A percentile compares a stretch with the other conserved stretches of the same genome.
phyloP scores from a whole-genome alignment of 1,284 basidiomycete genomes.

The Lentinula novae-zelandiae region DNA sequence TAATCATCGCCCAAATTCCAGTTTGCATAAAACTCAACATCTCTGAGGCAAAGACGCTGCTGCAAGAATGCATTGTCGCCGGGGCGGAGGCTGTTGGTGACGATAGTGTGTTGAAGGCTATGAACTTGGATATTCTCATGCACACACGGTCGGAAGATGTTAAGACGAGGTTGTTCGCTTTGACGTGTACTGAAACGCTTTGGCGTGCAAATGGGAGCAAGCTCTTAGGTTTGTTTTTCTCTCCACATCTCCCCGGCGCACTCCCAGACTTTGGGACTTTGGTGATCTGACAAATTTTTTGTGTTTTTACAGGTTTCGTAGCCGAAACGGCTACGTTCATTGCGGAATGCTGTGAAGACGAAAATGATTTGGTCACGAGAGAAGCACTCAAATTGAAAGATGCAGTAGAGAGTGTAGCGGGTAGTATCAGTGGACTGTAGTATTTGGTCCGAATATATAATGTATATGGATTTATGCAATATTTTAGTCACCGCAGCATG shows the following conservation, averaged over 20 bases:
- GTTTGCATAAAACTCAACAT: constrained; percentile 38
- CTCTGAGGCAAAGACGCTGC: constrained; percentile 31
- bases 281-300: constrained; percentile 27
- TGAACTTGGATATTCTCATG: constrained; percentile 87
- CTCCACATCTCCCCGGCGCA: neutral
- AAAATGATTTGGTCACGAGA: constrained; percentile 71
- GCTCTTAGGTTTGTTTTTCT: constrained; percentile 51
- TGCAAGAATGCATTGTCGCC: constrained; percentile 48
- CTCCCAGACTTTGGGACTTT: constrained; percentile 4
- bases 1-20: constrained; percentile 64
- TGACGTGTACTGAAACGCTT: constrained; percentile 65
- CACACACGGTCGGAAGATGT: constrained; percentile 81
- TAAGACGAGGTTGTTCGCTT: constrained; percentile 62
- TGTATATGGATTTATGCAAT: neutral
- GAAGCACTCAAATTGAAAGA: constrained; percentile 63
- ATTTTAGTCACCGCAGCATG: too few species aligned
- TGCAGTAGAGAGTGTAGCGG: constrained; percentile 66
- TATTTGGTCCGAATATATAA: neutral
- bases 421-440: constrained; percentile 55
- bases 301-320: constrained; percentile 42
- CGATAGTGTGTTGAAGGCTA: constrained; percentile 67
- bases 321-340: constrained; percentile 81
- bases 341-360: constrained; percentile 78
- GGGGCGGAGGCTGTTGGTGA: constrained; percentile 56
- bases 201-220: constrained; percentile 81